phyloP scores from a whole-genome alignment of 1,284 basidiomycete species.

The Ganoderma boninense region DNA sequence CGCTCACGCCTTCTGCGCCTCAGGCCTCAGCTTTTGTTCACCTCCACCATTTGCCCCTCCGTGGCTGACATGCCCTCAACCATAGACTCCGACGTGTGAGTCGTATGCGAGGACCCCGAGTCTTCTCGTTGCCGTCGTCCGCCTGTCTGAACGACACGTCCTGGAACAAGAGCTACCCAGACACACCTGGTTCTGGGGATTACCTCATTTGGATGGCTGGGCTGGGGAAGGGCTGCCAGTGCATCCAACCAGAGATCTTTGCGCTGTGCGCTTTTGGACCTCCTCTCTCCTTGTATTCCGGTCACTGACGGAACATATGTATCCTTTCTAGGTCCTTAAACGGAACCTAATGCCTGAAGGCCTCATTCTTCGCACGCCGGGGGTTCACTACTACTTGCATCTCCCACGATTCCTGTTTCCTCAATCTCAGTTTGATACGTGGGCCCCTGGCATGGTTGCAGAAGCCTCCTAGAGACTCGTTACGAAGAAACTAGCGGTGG shows the following conservation, averaged over 20 bases:
- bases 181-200: background rate
- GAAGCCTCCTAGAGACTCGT: background rate
- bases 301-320: background rate
- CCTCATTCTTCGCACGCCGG: too few species aligned
- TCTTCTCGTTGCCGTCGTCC: too few species aligned
- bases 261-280: background rate
- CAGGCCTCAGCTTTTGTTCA: too few species aligned
- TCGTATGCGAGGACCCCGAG: too few species aligned
- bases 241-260: background rate
- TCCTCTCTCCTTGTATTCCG: background rate
- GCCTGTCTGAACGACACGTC: too few species aligned
- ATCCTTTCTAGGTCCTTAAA: background rate
- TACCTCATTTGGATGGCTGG: background rate
- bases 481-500: background rate
- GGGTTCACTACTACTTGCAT: too few species aligned
- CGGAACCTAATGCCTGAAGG: background rate
- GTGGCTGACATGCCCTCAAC: too few species aligned
- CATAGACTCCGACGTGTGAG: too few species aligned
- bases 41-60: too few species aligned
- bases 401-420: too few species aligned
- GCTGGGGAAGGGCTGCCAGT: background rate
- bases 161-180: background rate
- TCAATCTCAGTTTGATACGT: too few species aligned
- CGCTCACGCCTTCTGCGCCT: too few species aligned
- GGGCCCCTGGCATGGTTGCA: background rate